Conservation (phyloP, 768 basidiomycete species). For the Tylopilus subfusipes region DNA sequence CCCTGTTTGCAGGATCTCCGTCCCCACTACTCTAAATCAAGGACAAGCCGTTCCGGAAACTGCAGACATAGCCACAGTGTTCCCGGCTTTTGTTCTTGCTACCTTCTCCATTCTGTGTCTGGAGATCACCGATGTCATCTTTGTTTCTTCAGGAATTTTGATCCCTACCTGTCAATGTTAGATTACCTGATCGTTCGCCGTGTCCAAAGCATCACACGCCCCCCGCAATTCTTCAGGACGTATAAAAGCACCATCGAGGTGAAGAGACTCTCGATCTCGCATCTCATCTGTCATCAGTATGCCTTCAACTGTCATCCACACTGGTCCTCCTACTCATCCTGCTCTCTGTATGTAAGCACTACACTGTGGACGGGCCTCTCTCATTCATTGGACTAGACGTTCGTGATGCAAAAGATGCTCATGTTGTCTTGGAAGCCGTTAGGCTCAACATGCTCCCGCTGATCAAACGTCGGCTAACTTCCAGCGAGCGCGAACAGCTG, state of each 20-base stretch:
- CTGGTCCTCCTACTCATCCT: conserved; percentile 30
- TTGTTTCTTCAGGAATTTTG: conserved; percentile 14
- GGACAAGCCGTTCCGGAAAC: conserved; percentile 9
- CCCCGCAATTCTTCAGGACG: conserved; percentile 7
- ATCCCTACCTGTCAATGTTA: conserved; percentile 9
- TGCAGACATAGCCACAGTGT: conserved; percentile 7
- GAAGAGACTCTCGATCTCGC: conserved; percentile 5
- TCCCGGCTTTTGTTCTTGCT: conserved; percentile 16
- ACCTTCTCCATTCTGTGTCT: conserved; percentile 11
- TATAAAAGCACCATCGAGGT: conserved; percentile 24
- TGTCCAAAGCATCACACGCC: conserved; percentile 16
- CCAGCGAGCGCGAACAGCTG: conserved; percentile 66
- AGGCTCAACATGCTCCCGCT: conserved; percentile 66
- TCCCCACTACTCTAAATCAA: conserved; percentile 19
- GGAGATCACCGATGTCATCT: conserved; percentile 22
- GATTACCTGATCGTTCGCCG: conserved; percentile 18
- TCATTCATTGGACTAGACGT: conserved; percentile 46
- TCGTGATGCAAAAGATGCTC: conserved; percentile 77
- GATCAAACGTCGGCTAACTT: conserved; percentile 63
- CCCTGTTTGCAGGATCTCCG: conserved; percentile 25
- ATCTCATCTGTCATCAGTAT: conserved; percentile 8
- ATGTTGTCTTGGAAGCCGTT: conserved; percentile 73
- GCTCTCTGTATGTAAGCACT: conserved; percentile 26
- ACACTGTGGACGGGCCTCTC: neutral
- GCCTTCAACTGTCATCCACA: conserved; percentile 16